Percentiles rank a stretch among this genome's conserved stretches.
Conservation (phyloP, 2,329 filamentous ascomycete species). For the Neocatenulostroma microsporum region DNA sequence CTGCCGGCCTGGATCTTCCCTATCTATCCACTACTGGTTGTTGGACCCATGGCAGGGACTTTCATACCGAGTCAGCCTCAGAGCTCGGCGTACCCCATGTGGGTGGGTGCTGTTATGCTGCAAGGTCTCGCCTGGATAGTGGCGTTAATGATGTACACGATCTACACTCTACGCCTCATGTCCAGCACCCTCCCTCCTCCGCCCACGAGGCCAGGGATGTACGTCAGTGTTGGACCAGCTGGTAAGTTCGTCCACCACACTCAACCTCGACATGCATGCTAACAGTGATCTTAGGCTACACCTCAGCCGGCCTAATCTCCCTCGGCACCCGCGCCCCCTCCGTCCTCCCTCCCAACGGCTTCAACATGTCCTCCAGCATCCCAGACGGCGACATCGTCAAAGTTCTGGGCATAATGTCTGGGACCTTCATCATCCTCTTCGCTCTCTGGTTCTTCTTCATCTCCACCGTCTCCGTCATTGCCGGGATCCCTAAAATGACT, state of each 20-base stretch:
- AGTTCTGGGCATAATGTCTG: slow-evolving; percentile 35
- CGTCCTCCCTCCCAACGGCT: slow-evolving; percentile 28
- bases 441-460: slow-evolving; percentile 47
- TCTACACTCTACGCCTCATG: slow-evolving; percentile 38
- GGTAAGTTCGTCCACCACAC: slow-evolving; percentile 13
- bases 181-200: slow-evolving; percentile 37
- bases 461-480: slow-evolving; percentile 31
- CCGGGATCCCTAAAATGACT: slow-evolving; percentile 34
- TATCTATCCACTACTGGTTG: slow-evolving; percentile 30
- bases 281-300: slow-evolving; percentile 27
- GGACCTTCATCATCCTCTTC: slow-evolving; percentile 43
- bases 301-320: slow-evolving; percentile 40
- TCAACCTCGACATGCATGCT: not conserved
- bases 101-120: slow-evolving; percentile 37
- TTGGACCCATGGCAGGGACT: slow-evolving; percentile 32
- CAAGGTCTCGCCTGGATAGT: slow-evolving; percentile 42
- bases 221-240: slow-evolving; percentile 44
- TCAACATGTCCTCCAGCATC: slow-evolving; percentile 26
- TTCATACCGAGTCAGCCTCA: slow-evolving; percentile 30
- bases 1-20: slow-evolving; percentile 29
- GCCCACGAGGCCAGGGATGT: slow-evolving; percentile 42
- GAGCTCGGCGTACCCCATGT: slow-evolving; percentile 31
- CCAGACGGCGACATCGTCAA: slow-evolving; percentile 32
- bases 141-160: slow-evolving; percentile 38
- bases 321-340: slow-evolving; percentile 37